phyloP scores from a whole-genome alignment of 331 rosid genomes.

The Spiraea crenata region DNA sequence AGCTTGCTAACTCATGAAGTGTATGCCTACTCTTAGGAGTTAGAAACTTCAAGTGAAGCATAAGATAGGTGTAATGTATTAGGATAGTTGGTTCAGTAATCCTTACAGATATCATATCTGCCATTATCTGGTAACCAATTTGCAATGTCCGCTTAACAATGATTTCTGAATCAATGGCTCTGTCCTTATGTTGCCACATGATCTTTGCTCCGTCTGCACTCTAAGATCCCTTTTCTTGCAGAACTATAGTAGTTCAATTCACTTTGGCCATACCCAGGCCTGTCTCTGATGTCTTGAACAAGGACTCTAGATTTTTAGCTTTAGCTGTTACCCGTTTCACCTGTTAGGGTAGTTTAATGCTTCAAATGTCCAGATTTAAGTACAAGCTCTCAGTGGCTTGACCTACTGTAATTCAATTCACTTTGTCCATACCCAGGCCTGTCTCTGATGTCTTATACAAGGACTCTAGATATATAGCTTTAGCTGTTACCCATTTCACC shows the following conservation, averaged over 20 bases:
- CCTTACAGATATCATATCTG: conserved; percentile 5
- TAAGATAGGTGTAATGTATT: not conserved
- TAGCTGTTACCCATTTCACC: not conserved
- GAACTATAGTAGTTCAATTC: not conserved
- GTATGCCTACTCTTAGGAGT: not conserved
- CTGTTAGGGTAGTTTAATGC: not conserved
- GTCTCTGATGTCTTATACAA: not conserved
- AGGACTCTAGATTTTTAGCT: not conserved
- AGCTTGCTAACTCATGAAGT: not conserved
- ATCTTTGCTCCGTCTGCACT: not conserved
- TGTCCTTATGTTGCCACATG: not conserved
- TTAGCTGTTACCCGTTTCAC: not conserved
- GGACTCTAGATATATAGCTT: not conserved
- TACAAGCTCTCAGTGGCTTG: not conserved
- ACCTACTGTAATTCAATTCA: not conserved
- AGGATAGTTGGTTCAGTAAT: conserved; percentile 1
- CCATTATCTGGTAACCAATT: not conserved
- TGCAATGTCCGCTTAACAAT: not conserved
- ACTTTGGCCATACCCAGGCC: not conserved
- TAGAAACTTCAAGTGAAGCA: not conserved
- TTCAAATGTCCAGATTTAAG: not conserved
- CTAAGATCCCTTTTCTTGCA: conserved; percentile 1
- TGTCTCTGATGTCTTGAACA: not conserved
- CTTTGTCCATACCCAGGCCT: not conserved
- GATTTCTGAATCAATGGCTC: not conserved